Evolutionary conservation across 371 early-diverging fungal species (phyloP).

Genomic region (Blastocladiella emersonii): DNA sequence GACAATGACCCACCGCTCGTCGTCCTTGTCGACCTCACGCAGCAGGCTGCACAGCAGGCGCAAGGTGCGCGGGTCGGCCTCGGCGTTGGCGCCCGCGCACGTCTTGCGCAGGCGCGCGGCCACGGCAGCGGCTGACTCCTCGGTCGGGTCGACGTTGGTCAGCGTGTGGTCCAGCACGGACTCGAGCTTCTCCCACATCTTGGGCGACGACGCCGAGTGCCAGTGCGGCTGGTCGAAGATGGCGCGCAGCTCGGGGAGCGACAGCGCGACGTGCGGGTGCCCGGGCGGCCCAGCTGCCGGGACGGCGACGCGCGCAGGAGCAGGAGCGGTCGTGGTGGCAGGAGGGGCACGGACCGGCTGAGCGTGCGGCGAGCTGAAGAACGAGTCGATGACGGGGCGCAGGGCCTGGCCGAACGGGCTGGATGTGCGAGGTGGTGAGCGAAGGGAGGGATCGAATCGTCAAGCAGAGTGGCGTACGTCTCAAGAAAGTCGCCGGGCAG

Average conservation of each 20-base stretch:
- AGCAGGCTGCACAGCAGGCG: too few species aligned
- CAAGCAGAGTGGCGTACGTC: slow-evolving; percentile 28
- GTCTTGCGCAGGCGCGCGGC: too few species aligned
- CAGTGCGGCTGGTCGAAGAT: background rate
- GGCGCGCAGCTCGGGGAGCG: background rate
- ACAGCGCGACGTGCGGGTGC: background rate
- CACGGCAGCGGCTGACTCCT: too few species aligned
- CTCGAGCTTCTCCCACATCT: background rate
- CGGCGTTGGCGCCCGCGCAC: too few species aligned
- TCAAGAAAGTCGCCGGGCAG: slow-evolving; percentile 51
- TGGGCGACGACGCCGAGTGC: background rate
- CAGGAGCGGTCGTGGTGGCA: background rate
- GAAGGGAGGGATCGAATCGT: too few species aligned
- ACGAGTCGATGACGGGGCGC: slow-evolving; percentile 60
- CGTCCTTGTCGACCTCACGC: too few species aligned
- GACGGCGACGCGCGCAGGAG: background rate
- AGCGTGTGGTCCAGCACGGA: background rate
- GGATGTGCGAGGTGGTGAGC: too few species aligned
- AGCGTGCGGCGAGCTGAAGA: slow-evolving; percentile 45
- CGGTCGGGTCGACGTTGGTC: too few species aligned
- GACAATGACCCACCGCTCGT: background rate
- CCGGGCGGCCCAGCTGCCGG: too few species aligned
- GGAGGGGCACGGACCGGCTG: too few species aligned
- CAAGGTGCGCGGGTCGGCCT: too few species aligned
- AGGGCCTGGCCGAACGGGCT: slow-evolving; percentile 64